These are phyloP conservation scores for Xylariaceae sp. DNA, from an alignment of 2,329 filamentous ascomycete species.

Conservation along the genomic window DNA sequence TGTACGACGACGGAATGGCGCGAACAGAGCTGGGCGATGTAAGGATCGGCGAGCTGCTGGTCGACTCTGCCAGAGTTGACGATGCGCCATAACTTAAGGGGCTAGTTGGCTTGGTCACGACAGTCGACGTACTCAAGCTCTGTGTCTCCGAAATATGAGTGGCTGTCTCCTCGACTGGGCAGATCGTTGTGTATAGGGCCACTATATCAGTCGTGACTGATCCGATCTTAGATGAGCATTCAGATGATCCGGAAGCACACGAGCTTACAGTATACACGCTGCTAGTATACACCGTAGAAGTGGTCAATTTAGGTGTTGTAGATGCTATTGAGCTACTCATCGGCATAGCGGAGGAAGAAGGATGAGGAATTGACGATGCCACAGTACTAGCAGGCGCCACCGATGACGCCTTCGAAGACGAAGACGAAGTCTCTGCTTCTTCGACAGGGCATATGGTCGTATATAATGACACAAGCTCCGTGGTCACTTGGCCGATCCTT, in stretches of 20 bases:
- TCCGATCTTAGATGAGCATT: slow-evolving; percentile 23
- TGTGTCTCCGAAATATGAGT: neutral
- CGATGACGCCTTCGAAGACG: slow-evolving; percentile 8
- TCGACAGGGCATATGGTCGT: slow-evolving; percentile 29
- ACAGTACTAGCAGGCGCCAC: slow-evolving; percentile 12
- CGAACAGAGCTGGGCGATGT: slow-evolving; percentile 8
- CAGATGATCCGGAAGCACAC: slow-evolving; percentile 17
- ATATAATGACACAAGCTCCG: slow-evolving; percentile 29
- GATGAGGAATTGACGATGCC: slow-evolving; percentile 8
- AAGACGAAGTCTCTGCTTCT: slow-evolving; percentile 9
- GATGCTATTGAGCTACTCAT: slow-evolving; percentile 11
- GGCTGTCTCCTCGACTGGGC: slow-evolving; percentile 21
- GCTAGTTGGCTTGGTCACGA: neutral
- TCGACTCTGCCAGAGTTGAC: slow-evolving; percentile 4
- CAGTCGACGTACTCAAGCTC: neutral
- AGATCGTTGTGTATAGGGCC: slow-evolving; percentile 27
- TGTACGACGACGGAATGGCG: slow-evolving; percentile 18
- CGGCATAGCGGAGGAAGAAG: slow-evolving; percentile 11
- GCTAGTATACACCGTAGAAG: slow-evolving; percentile 26
- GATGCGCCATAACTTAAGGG: slow-evolving; percentile 5
- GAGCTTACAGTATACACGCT: slow-evolving; percentile 26
- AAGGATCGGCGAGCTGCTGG: slow-evolving; percentile 3
- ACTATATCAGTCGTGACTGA: slow-evolving; percentile 25
- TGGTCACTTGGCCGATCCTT: slow-evolving; percentile 25
- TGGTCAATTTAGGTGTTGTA: slow-evolving; percentile 16